Percentiles rank a stretch among this genome's conserved stretches.
Evolutionary conservation across 345 rosid genomes (phyloP).

Genomic region (Stellera chamaejasme): DNA sequence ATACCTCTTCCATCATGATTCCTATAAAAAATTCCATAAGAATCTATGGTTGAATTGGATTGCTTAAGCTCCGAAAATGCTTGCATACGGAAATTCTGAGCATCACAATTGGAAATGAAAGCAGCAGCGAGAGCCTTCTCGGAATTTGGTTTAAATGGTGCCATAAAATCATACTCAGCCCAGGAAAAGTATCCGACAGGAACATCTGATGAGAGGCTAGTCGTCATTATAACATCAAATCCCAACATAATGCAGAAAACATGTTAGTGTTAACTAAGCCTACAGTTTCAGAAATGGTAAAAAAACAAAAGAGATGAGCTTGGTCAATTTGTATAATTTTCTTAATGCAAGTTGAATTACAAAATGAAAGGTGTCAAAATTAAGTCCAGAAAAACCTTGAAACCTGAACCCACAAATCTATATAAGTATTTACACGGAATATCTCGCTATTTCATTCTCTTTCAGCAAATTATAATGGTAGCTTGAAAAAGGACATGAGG

Average conservation of each 20-base stretch:
- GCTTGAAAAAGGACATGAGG: no score
- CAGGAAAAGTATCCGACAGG: constrained; percentile 99
- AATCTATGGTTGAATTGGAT: constrained; percentile 55
- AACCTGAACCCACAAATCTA: no score
- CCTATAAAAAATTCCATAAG: constrained; percentile 86
- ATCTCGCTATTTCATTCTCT: no score
- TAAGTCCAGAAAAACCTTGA: no score
- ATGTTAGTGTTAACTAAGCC: no score
- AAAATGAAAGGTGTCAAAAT: no score
- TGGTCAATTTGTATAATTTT: no score
- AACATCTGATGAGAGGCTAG: constrained; percentile 97
- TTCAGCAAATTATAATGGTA: no score
- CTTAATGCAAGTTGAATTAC: no score
- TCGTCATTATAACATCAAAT: constrained; percentile 71
- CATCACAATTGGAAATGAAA: constrained; percentile 92
- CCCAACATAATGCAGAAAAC: constrained; percentile 52
- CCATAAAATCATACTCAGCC: constrained; percentile 98
- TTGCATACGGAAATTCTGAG: constrained; percentile 82
- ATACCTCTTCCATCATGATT: constrained; percentile 76
- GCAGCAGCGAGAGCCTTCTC: constrained; percentile 90
- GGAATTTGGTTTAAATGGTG: constrained; percentile 73
- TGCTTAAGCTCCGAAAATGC: constrained; percentile 72
- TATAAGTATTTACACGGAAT: no score
- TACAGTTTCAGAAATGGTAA: no score
- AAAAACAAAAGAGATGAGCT: no score